Evolutionary conservation across 2,329 filamentous ascomycete genomes (phyloP), one percentile per base, ranked within the genome.

Genomic region (Diaporthe sp.): DNA sequence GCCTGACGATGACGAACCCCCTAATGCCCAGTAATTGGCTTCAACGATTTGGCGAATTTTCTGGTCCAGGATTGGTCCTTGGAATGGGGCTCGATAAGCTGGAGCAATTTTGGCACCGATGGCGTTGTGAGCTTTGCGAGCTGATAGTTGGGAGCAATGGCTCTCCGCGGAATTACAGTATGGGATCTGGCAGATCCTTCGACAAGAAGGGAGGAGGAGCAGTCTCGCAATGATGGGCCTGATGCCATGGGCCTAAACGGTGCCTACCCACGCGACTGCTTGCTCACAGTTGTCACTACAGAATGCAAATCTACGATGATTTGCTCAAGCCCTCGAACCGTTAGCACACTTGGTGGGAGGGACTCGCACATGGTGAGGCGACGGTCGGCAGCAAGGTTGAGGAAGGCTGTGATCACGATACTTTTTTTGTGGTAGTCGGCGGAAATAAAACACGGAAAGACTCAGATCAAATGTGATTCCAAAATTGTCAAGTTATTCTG

Each of bases 1-100:
- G 86, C 96, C 96, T 13, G 95, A 98, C 77, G 96, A 98, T 65
- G 93, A 94, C 49, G 92, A 94, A 75, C 86, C 88, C 44, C 82
- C 85, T 13, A 83, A 85, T 44, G 77, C 76, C 76, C 86, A 87
- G 81, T 88, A 85, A 83, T 44, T n/a, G 47, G 51, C n/a, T 58
- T 17, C 44, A 13, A 28, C 22, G 9, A 51, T 37, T 42, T 55
- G 55, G 42, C 34, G 47, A 28, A 42, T 5, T 49, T 25, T 9
- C 49, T 65, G 58, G 15, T 49, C 15, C 31, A 53, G 39, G 42
- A 28, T 25, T 22, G 42, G 42, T 31, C 42, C 22, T 71, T 47
- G 68, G 60, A 61, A 49, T 20, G 60, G 65, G 28, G 37, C 47
- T 60, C 44, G 34, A 65, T 53, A 34, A 47, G 51, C 57, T 67